Base-by-base conservation (phyloP, 179 eudicot genomes). In the Drosera spatulata region DNA sequence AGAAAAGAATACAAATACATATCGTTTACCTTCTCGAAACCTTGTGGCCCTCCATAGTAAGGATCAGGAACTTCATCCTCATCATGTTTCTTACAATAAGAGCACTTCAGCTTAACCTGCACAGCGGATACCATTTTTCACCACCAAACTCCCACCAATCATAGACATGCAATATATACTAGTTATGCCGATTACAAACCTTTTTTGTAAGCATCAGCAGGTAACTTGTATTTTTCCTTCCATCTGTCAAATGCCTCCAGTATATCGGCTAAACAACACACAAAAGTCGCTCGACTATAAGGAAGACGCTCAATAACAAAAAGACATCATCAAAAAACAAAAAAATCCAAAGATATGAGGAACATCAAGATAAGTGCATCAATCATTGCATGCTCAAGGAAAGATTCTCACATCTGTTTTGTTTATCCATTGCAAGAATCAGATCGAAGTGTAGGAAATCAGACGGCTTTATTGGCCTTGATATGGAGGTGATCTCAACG, bases 61-160 rank as follows among this genome's bases (percentile, higher is more conserved):
- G 99, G 95, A 75, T 93, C 99, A 1, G 99, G 96, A 57, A 93
- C 99, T 73, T 93, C 86, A 7, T 80, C 80, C 75, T 89, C 99
- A 43, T 78, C 69, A 50, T 93, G 96, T 66, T 74, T 93, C 83
- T 84, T 93, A 66, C 99, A 93, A 54, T 84, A 89, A 3, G 96
- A 93, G 70, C 96, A 93, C 96, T 89, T 89, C 53, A 93, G 70
- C 62, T 67, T 75, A 54, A 93, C 95, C 99, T 89, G 77, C 66
- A 80, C 49, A 2, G 43, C 49, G 43, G 63, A 13, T 14, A 48
- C 4, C 33, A 56, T 13, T 40, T 39, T 39, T 50, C 49, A 41
- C 50, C 44, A 41, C 40, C 38, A 38, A 3, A 54, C 9, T 22
- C 45, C 4, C 55, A 9, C 53, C 55, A 53, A 46, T 38, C 48